phyloP scores from a whole-genome alignment of 177 flowering plant genomes.

The Telopea speciosissima region DNA sequence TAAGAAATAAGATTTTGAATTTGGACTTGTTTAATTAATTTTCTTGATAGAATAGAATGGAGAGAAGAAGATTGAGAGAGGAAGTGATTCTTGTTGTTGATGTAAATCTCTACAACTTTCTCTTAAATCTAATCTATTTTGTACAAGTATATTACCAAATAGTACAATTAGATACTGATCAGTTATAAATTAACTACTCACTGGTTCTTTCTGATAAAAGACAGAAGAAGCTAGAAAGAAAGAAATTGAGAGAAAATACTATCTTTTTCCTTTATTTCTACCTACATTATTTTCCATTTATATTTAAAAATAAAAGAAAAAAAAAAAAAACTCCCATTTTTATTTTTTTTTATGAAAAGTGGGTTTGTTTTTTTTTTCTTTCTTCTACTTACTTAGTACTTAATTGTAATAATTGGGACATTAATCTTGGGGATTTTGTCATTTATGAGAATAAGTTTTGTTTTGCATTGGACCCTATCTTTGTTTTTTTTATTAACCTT shows the following conservation, averaged over 20 bases:
- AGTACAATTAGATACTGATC: slow-evolving; percentile 6
- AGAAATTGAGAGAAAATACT: too few species aligned
- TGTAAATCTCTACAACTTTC: slow-evolving; percentile 10
- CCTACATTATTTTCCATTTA: not conserved
- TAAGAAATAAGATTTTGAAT: slow-evolving; percentile 45
- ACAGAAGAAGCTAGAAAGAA: too few species aligned
- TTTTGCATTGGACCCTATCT: not conserved
- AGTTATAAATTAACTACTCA: too few species aligned
- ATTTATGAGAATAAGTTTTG: too few species aligned
- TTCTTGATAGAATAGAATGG: slow-evolving; percentile 5
- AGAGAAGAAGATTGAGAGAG: not conserved
- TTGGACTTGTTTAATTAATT: not conserved
- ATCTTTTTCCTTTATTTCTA: too few species aligned
- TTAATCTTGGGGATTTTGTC: too few species aligned
- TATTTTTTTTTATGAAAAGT: not conserved
- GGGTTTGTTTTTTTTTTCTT: not conserved
- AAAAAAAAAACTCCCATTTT: too few species aligned
- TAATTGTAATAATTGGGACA: too few species aligned
- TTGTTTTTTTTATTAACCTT: not conserved
- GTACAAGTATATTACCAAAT: slow-evolving; percentile 9
- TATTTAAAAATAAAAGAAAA: too few species aligned
- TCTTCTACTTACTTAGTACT: too few species aligned
- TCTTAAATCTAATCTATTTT: slow-evolving; percentile 15
- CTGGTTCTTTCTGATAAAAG: too few species aligned
- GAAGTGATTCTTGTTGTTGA: slow-evolving; percentile 8